Conservation (phyloP, 805 yeast genomes). For the Wickerhamiella alocasiicola region DNA sequence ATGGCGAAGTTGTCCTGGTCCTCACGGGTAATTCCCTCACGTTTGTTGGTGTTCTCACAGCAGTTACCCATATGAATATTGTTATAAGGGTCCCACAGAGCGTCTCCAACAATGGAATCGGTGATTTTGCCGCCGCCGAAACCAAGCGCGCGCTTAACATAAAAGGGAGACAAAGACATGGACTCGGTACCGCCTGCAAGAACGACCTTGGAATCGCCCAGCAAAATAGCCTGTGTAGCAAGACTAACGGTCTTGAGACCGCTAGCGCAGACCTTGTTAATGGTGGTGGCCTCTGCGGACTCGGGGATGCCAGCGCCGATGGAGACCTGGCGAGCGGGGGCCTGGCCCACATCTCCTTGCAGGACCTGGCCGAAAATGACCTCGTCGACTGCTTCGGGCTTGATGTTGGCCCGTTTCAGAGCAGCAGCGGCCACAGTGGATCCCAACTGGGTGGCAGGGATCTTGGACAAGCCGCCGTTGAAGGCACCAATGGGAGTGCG, state of each 20-base stretch:
- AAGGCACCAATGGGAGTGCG: slow-evolving; percentile 94
- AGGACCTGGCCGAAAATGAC: slow-evolving; percentile 82
- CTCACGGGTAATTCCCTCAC: slow-evolving; percentile 61
- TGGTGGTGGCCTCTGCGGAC: slow-evolving; percentile 70
- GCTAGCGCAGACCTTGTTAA: slow-evolving; percentile 93
- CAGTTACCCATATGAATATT: slow-evolving; percentile 85
- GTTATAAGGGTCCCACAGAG: slow-evolving; percentile 79
- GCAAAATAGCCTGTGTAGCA: slow-evolving; percentile 75
- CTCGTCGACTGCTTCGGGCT: slow-evolving; percentile 54
- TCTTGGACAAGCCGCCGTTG: slow-evolving; percentile 65
- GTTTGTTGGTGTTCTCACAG: slow-evolving; percentile 86
- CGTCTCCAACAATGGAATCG: slow-evolving; percentile 63
- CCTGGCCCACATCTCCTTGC: slow-evolving; percentile 88
- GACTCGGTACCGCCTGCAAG: slow-evolving; percentile 95
- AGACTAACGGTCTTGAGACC: slow-evolving; percentile 81
- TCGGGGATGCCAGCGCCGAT: slow-evolving; percentile 74
- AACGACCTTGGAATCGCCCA: slow-evolving; percentile 76
- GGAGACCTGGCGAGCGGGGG: slow-evolving; percentile 96
- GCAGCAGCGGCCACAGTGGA: slow-evolving; percentile 40
- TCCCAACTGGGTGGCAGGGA: slow-evolving; percentile 22
- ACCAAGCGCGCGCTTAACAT: slow-evolving; percentile 54
- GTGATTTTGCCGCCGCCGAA: slow-evolving; percentile 42
- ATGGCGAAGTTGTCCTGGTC: slow-evolving; percentile 79
- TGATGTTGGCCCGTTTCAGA: slow-evolving; percentile 62
- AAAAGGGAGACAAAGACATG: slow-evolving; percentile 89